Evolutionary conservation across 176 grass and related monocot genomes (phyloP).

Genomic region (Oryza meyeriana): DNA sequence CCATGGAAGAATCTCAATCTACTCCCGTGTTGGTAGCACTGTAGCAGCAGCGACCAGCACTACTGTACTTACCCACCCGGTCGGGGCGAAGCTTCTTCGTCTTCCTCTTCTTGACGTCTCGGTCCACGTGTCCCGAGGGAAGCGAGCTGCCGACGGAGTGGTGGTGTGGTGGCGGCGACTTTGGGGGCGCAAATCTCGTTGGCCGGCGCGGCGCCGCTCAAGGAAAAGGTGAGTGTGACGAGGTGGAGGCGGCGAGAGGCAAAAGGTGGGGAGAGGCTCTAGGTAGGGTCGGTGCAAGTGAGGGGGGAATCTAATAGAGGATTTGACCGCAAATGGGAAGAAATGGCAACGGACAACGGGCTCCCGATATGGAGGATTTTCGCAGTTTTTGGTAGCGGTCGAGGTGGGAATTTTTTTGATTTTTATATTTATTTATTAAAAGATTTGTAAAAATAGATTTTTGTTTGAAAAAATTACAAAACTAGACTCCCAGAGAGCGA

Average conservation of each 20-base stretch:
- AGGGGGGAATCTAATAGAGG: too few species aligned
- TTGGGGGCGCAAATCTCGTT: background rate
- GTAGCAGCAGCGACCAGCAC: background rate
- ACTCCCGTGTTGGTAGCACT: background rate
- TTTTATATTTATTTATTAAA: too few species aligned
- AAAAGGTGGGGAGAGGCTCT: background rate
- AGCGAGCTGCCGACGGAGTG: background rate
- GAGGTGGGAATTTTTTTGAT: too few species aligned
- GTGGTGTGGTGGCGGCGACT: background rate
- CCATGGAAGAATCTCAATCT: background rate
- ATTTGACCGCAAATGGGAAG: too few species aligned
- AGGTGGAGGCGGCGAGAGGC: background rate
- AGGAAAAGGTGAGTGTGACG: slow-evolving; percentile 8
- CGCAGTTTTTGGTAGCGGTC: too few species aligned
- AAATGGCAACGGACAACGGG: too few species aligned
- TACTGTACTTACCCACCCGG: background rate
- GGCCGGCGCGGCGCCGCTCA: slow-evolving; percentile 27
- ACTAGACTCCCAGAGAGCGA: too few species aligned
- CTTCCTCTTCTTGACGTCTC: background rate
- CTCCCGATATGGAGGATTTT: too few species aligned
- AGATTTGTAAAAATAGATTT: too few species aligned
- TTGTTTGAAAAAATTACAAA: too few species aligned
- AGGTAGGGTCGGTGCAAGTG: background rate
- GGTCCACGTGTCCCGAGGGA: background rate
- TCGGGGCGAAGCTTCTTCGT: background rate